Evolutionary conservation across 1,284 basidiomycete species (phyloP).

Genomic region (Trichosporon ovoides): DNA sequence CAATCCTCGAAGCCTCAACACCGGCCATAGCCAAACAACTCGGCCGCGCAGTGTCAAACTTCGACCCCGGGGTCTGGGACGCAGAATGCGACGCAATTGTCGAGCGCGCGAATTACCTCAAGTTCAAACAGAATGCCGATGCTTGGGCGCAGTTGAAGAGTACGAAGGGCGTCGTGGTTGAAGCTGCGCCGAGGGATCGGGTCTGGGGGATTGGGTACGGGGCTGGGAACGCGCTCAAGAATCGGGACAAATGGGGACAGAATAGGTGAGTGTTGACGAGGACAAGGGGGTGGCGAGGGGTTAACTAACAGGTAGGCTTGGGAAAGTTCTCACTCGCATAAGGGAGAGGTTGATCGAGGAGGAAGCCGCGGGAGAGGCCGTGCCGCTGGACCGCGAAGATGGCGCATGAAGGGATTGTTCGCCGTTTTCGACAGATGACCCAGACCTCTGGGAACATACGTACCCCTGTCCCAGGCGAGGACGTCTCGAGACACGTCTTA

Average conservation of each 20-base stretch:
- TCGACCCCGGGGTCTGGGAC: constrained; percentile 54
- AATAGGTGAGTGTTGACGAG: too few relatives aligned
- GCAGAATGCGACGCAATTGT: constrained; percentile 54
- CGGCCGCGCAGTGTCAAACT: constrained; percentile 54
- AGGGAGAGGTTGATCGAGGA: too few relatives aligned
- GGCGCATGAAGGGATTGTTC: too few relatives aligned
- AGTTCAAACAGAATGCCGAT: constrained; percentile 67
- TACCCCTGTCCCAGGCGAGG: too few relatives aligned
- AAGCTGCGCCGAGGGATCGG: constrained; percentile 57
- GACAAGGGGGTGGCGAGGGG: constrained; percentile 5
- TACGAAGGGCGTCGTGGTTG: constrained; percentile 56
- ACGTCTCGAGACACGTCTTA: too few relatives aligned
- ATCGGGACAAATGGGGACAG: constrained; percentile 49
- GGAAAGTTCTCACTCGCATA: constrained; percentile 26
- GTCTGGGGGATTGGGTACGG: constrained; percentile 61
- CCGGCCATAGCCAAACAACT: constrained; percentile 54
- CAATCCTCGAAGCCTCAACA: constrained; percentile 38
- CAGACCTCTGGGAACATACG: too few relatives aligned
- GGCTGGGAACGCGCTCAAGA: constrained; percentile 51
- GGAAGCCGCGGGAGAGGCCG: too few relatives aligned
- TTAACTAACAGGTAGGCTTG: constrained; percentile 21
- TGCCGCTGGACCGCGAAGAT: too few relatives aligned
- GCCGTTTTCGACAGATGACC: too few relatives aligned
- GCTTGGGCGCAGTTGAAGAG: constrained; percentile 52
- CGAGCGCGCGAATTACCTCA: constrained; percentile 55